These are phyloP conservation scores for Termitomyces titanicus DNA, from an alignment of 768 basidiomycete species.

Conservation along the genomic window DNA sequence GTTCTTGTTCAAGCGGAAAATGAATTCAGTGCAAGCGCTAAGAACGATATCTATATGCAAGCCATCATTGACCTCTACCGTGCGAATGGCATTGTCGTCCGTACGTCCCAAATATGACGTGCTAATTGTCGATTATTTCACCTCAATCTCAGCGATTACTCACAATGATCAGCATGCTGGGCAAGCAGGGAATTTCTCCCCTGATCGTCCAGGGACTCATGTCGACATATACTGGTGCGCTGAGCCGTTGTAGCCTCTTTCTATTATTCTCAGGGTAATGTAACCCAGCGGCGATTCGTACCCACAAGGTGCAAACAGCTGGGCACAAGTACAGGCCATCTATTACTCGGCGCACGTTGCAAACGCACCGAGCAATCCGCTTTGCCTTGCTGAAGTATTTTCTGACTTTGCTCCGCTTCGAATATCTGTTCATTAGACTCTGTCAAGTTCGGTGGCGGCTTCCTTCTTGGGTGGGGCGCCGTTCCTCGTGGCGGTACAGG, in stretches of 20 bases:
- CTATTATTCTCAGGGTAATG: background rate
- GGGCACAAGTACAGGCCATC: constrained; percentile 47
- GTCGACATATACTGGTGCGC: constrained; percentile 48
- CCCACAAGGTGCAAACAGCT: constrained; percentile 43
- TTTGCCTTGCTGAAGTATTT: constrained; percentile 45
- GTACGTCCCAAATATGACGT: constrained; percentile 24
- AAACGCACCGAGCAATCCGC: constrained; percentile 42
- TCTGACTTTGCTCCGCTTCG: background rate
- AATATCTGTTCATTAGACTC: background rate
- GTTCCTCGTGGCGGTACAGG: constrained; percentile 42
- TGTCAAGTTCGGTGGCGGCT: constrained; percentile 46
- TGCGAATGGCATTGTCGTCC: constrained; percentile 43
- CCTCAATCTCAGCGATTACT: constrained; percentile 33
- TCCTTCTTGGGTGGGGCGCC: constrained; percentile 41
- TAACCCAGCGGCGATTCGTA: constrained; percentile 44
- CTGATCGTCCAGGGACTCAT: constrained; percentile 39
- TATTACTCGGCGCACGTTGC: constrained; percentile 43
- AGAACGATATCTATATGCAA: constrained; percentile 47
- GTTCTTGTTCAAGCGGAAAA: constrained; percentile 53
- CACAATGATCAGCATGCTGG: constrained; percentile 49
- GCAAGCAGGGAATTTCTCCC: constrained; percentile 45
- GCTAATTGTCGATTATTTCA: background rate
- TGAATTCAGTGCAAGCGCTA: constrained; percentile 43
- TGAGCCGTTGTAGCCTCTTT: background rate
- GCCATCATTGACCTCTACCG: constrained; percentile 41